Evolutionary conservation across 2,329 filamentous ascomycete species (phyloP).

Genomic region (Diaporthe longicolla): DNA sequence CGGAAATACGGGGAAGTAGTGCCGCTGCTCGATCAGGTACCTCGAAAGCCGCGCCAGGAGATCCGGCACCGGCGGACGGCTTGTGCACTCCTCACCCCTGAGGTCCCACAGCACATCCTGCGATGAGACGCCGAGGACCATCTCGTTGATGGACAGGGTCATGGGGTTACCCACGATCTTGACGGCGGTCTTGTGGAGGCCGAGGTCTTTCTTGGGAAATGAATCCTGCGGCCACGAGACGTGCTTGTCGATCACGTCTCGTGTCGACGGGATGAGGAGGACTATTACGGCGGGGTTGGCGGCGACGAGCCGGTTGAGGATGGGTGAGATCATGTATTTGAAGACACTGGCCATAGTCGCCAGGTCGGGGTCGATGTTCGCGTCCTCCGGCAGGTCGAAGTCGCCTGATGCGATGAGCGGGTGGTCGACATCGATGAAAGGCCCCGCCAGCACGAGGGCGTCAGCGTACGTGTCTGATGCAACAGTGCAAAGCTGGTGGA

Average conservation of each 20-base stretch:
- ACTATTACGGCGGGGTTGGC: conserved; percentile 84
- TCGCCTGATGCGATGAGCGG: conserved; percentile 86
- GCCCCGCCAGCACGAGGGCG: conserved; percentile 83
- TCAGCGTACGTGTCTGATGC: conserved; percentile 84
- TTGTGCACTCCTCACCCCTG: conserved; percentile 78
- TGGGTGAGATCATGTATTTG: conserved; percentile 81
- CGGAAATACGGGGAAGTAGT: conserved; percentile 92
- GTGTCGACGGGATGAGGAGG: conserved; percentile 84
- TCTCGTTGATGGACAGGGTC: conserved; percentile 89
- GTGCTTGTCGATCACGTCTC: conserved; percentile 85
- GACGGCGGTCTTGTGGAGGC: conserved; percentile 78
- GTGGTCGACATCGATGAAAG: conserved; percentile 93
- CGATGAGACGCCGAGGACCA: conserved; percentile 83
- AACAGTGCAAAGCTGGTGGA: conserved; percentile 84
- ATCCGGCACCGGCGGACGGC: conserved; percentile 69
- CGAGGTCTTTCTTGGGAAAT: conserved; percentile 79
- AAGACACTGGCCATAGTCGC: conserved; percentile 88
- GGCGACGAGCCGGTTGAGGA: conserved; percentile 77
- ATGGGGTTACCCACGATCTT: conserved; percentile 91
- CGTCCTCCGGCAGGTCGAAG: conserved; percentile 80
- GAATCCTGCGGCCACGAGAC: conserved; percentile 83
- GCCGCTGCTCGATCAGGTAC: conserved; percentile 88
- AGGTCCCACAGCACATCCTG: conserved; percentile 90
- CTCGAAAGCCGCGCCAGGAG: conserved; percentile 79
- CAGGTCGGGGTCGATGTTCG: conserved; percentile 79